Evolutionary conservation across 768 basidiomycete genomes (phyloP).

Genomic region (Leccinum subgranulosum): DNA sequence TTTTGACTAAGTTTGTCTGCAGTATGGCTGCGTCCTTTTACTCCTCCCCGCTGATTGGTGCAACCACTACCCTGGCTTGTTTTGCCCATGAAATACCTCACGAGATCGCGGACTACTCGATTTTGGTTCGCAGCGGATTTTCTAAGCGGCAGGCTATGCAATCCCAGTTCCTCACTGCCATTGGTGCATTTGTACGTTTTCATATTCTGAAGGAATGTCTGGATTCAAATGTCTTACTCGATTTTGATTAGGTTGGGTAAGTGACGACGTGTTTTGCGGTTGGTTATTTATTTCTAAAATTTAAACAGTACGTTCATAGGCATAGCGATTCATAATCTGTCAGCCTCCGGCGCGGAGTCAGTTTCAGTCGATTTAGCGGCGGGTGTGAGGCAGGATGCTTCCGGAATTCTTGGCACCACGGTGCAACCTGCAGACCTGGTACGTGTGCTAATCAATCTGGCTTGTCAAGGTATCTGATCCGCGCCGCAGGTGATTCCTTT

Average conservation of each 20-base stretch:
- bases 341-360: conserved; percentile 44
- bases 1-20: conserved; percentile 3
- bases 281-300: conserved; percentile 6
- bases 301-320: conserved; percentile 75
- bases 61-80: conserved; percentile 92
- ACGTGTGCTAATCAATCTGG: conserved; percentile 31
- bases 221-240: conserved; percentile 17
- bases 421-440: conserved; percentile 78
- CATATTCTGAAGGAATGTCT: conserved; percentile 4
- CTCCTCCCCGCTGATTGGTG: conserved; percentile 89
- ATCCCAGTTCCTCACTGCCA: conserved; percentile 87
- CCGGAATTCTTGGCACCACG: conserved; percentile 82
- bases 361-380: conserved; percentile 63
- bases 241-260: conserved; percentile 36
- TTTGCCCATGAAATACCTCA: conserved; percentile 96
- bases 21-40: conserved; percentile 98
- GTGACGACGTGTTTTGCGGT: conserved; percentile 5
- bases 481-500: conserved; percentile 74
- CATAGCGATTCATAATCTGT: conserved; percentile 76
- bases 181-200: conserved; percentile 78
- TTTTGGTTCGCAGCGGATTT: conserved; percentile 85
- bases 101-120: conserved; percentile 97
- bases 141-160: conserved; percentile 91
- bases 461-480: conserved; percentile 11
- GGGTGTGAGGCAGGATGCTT: conserved; percentile 70